Base-by-base conservation (phyloP, 805 yeast species). In the Myxozyma geophila region DNA sequence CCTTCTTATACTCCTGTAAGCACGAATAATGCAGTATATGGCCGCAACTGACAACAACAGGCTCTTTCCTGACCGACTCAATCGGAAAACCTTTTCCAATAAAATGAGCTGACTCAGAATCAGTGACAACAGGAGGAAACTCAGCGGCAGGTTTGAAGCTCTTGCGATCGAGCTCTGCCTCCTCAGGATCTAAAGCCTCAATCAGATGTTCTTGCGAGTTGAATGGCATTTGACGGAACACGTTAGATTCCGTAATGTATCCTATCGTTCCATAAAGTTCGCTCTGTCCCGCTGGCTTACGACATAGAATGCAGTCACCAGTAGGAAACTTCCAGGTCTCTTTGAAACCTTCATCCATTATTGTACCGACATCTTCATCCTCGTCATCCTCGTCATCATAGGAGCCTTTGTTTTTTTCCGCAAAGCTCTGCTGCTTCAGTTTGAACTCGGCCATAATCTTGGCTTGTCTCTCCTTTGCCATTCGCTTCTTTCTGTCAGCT, bases 21-120 rank as follows among this genome's bases (percentile, higher is more conserved):
- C 99, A 93, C 17, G 83, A 80, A 65, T 83, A 85, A 74, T 93
- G 99, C 87, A 93, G 88, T 1, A 96, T 96, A 76, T 93, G 99
- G 0, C 97, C 96, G 78, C 99, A 93, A 57, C 96, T 87, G 64
- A 85, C 83, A 2, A 87, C 79, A 0, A 88, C 76, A 61, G 67
- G 75, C 62, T 66, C 67, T 48, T 58, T 62, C 41, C 54, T 64
- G 39, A 67, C 65, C 15, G 63, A 71, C 12, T 46, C 58, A 9
- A 56, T 55, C 1, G 86, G 84, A 69, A 88, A 90, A 0, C 93
- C 92, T 0, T 92, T 93, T 0, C 96, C 96, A 66, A 87, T 75
- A 0, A 83, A 83, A 46, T 75, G 69, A 1, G 76, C 73, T 0
- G 78, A 74, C 56, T 78, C 80, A 15, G 50, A 17, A 9, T 39